Evolutionary conservation across 106 monocot genomes (phyloP).

Genomic region (Allium cepa): DNA sequence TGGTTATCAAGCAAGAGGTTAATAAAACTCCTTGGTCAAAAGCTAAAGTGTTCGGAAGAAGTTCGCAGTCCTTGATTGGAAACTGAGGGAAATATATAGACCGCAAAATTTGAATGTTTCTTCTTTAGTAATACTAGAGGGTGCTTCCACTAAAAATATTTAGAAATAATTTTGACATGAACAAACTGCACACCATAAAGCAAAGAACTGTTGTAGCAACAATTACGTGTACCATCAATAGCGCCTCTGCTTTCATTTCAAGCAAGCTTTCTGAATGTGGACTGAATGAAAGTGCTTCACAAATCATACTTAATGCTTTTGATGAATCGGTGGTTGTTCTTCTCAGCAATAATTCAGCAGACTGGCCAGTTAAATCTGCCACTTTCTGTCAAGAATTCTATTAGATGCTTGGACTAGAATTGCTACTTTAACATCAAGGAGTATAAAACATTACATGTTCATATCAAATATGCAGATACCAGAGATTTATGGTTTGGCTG

Average conservation of each 20-base stretch:
- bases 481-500: too few species aligned
- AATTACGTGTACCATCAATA: conserved; percentile 52
- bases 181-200: neutral
- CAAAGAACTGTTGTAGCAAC: neutral
- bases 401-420: neutral
- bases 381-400: conserved; percentile 42
- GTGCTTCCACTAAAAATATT: neutral
- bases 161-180: neutral
- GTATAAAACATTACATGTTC: too few species aligned
- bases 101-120: too few species aligned
- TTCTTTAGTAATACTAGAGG: too few species aligned
- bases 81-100: too few species aligned
- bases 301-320: conserved; percentile 45
- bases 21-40: too few species aligned
- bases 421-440: too few species aligned
- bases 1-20: too few species aligned
- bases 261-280: conserved; percentile 68
- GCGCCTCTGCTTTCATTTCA: conserved; percentile 91
- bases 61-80: too few species aligned
- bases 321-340: conserved; percentile 44
- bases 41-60: too few species aligned
- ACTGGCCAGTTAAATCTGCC: conserved; percentile 30
- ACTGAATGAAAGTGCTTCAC: conserved; percentile 55
- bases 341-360: conserved; percentile 48
- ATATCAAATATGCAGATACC: too few species aligned